Base-by-base conservation (phyloP, 441 rosid genomes). In the Adansonia madagascariensis region DNA sequence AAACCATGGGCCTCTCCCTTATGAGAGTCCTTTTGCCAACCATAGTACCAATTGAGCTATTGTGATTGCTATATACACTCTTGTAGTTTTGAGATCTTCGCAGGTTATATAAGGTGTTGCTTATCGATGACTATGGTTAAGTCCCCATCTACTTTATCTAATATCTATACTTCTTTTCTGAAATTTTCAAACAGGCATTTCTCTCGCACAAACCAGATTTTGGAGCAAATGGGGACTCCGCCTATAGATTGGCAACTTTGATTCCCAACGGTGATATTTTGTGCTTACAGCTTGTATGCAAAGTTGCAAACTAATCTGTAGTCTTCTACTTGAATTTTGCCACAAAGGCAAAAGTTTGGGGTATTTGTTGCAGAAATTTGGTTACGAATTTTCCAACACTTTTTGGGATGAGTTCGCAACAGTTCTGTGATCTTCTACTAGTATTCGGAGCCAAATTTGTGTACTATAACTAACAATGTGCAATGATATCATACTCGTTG, bases 241-340 rank as follows among this genome's bases (percentile, higher is more conserved):
- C 90, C 94, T 18, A 91, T 91, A 61, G 95, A 92, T 78, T 92
- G 98, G 98, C 94, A 91, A 75, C 94, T 94, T 73, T 92, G 86
- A 85, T 80, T 49, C 55, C 71, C 69, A 59, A 62, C 41, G 39
- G 17, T 9, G 62, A 67, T 78, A 77, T 53, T 77, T 14, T 41
- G 46, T 52, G 59, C 4, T 14, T 60, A 22, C 47, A 24, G 22
- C 56, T 80, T 41, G 15, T 69, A 22, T 24, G 69, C 50, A 69
- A 52, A 3, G 57, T 31, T 24, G 69, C 50, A 69, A 52, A 3
- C 66, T 31, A 47, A 31, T 6, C 49, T 0, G 27, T 75, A 1
- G 39, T 24, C 20, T 77, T 63, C 64, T 41, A 67, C n/a, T 31
- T 59, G 39, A 71, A 65, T 14, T 79, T 50, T 61, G 49, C 65